Base-by-base conservation (phyloP, 1,284 basidiomycete species). In the Ceratobasidium theobromae region DNA sequence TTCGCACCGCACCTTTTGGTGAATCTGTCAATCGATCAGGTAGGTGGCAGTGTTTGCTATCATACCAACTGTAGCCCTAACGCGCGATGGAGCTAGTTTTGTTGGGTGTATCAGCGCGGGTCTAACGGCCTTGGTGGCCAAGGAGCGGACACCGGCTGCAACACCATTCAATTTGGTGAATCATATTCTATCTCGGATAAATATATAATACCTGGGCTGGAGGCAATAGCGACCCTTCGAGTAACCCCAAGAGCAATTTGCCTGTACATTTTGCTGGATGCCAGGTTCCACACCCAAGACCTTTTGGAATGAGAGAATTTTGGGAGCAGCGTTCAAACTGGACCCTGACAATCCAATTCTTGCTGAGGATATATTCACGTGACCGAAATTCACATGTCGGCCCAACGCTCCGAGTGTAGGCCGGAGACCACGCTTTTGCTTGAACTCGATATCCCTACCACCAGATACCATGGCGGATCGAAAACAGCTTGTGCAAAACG, bases 401-500 rank as follows among this genome's bases (percentile, higher is more conserved):
- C 53, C 48, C n/a, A 25, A 40, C 41, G 27, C 21, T 16, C 25
- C 9, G 12, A 33, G 25, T 54, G 53, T 55, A 35, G 41, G 23
- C 52, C 51, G 64, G 53, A 53, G 30, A 23, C 40, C 48, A 43
- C 21, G 16, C 35, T 14, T 45, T 45, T 45, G 9, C 12, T 45
- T 21, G 18, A 21, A 72, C 70, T 49, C 58, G 48, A 58, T 28
- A 41, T n/a, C n/a, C n/a, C 64, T 80, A 64, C 76, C 81, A 70
- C 84, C 86, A 71, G 81, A 89, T 32, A 53, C 30, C 14, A 64
- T 64, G 60, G 16, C 60, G 1, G 60, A 64, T 30, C 18, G 60
- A 73, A 82, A 84, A 71, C 88, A 93, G 66, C 83, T 93, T 70
- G 74, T 95, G 66, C 84, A 82, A 62, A 92, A 89, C 80, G 93